A percentile compares a stretch with the other conserved stretches of the same genome.
phyloP scores from a whole-genome alignment of 495 filamentous ascomycete genomes.

The Bacidia rubella region DNA sequence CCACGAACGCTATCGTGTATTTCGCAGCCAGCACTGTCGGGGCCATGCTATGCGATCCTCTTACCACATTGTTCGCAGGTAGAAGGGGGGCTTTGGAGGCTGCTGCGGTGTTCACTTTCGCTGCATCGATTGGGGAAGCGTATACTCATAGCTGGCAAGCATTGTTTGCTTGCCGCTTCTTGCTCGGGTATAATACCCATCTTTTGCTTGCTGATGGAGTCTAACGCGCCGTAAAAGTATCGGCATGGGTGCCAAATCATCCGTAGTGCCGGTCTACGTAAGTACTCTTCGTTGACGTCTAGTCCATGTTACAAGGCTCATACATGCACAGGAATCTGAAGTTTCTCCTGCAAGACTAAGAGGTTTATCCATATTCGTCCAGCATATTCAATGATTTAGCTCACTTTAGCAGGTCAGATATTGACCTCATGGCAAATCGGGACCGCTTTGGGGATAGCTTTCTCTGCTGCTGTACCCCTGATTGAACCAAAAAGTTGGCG shows the following conservation, averaged over 20 bases:
- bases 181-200: no score
- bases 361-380: constrained; percentile 5
- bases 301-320: no score
- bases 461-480: constrained; percentile 4
- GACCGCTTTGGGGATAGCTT: constrained; percentile 11
- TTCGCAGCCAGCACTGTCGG: constrained; percentile 11
- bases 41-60: constrained; percentile 14
- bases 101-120: constrained; percentile 12
- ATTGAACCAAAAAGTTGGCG: constrained; percentile 6
- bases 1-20: constrained; percentile 14
- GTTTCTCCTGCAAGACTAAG: no score
- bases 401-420: neutral
- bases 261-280: neutral
- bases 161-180: constrained; percentile 11
- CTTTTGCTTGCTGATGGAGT: constrained; percentile 2
- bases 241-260: constrained; percentile 17
- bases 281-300: no score
- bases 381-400: neutral
- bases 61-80: constrained; percentile 15
- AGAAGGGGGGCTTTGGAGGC: constrained; percentile 14
- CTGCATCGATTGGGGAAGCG: constrained; percentile 9
- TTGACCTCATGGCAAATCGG: constrained; percentile 8
- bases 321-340: no score
- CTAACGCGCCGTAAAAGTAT: constrained; percentile 3
- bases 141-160: constrained; percentile 11